Evolutionary conservation across 345 rosid genomes (phyloP).

Genomic region (Rhodamnia argentea): DNA sequence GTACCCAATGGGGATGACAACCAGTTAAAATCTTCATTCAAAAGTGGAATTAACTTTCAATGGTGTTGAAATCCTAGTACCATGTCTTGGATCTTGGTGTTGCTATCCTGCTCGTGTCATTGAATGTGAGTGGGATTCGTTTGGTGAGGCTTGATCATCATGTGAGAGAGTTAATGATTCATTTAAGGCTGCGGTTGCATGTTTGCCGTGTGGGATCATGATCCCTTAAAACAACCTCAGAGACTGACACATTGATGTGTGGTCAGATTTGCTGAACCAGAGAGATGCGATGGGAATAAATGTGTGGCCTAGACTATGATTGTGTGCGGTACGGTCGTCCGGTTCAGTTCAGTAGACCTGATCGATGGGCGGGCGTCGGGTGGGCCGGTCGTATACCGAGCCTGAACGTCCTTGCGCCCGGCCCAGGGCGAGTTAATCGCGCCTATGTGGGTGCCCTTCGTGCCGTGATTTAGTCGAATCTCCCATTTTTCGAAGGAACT

Average conservation of each 20-base stretch:
- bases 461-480: background rate
- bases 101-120: background rate
- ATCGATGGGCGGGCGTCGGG: background rate
- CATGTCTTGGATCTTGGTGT: background rate
- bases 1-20: constrained; percentile 6
- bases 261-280: background rate
- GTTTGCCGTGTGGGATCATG: background rate
- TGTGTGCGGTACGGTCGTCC: background rate
- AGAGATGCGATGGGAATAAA: background rate
- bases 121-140: background rate
- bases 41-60: background rate
- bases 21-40: background rate
- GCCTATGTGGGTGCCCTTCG: background rate
- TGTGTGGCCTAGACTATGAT: background rate
- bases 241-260: background rate
- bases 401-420: background rate
- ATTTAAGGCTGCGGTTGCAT: background rate
- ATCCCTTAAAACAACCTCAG: background rate
- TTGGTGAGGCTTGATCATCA: background rate
- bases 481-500: background rate
- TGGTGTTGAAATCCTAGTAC: background rate
- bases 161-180: background rate
- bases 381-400: background rate
- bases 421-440: background rate
- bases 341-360: background rate